Evolutionary conservation across 148 eudicot genomes (phyloP).

Genomic region (Vaccinium vitisidaea): DNA sequence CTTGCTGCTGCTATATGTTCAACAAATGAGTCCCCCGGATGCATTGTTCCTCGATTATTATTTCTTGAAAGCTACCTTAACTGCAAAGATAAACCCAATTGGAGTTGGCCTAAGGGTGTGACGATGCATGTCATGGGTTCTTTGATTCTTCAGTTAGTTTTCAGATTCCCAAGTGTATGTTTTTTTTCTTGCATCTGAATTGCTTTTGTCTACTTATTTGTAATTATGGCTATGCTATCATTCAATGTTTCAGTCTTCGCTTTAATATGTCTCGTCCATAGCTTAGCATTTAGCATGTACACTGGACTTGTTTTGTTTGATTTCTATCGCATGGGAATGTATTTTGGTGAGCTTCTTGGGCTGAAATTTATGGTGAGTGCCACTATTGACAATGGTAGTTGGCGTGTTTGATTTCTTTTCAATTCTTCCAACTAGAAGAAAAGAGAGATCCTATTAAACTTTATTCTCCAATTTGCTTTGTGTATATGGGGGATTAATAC

Average conservation of each 20-base stretch:
- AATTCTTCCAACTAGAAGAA: neutral
- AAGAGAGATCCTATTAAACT: neutral
- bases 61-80: conserved; percentile 67
- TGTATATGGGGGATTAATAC: neutral
- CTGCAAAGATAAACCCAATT: conserved; percentile 57
- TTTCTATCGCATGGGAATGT: neutral
- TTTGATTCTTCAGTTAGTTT: conserved; percentile 74
- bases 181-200: conserved; percentile 19
- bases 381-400: neutral
- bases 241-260: neutral
- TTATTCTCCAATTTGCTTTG: neutral
- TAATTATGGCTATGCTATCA: neutral
- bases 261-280: neutral
- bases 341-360: neutral
- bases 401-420: neutral
- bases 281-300: neutral
- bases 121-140: conserved; percentile 85
- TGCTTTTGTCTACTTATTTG: conserved; percentile 9
- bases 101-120: conserved; percentile 73
- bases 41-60: conserved; percentile 70
- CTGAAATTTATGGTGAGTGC: neutral
- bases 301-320: neutral
- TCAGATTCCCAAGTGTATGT: conserved; percentile 81
- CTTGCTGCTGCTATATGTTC: conserved; percentile 73
- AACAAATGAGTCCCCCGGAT: conserved; percentile 49